Evolutionary conservation across 352 stramenopile genomes (phyloP), one percentile per base, ranked within the genome.

Genomic region (Globisporangium mamillatum): DNA sequence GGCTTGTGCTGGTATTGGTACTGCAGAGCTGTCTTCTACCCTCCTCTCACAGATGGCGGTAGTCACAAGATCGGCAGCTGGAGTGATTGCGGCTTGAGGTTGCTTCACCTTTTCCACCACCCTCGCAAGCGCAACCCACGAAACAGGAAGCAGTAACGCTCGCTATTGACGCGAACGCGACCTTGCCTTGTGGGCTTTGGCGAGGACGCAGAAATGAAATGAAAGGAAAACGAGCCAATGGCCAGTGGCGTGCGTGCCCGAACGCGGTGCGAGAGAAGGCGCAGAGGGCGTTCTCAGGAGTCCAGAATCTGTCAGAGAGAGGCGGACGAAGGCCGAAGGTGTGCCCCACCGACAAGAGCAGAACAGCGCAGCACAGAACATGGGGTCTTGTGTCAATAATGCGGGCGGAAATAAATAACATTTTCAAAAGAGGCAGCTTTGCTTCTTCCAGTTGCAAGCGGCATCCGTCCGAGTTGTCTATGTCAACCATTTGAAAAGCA

Each of bases 221-320:
- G 29, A 32, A 32, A 32, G 4, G 16, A 41, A 59, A 59, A 27
- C 36, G 36, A 44, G 38, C 38, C 38, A 46, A 46, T n/a, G 18
- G 18, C 5, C 18, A 46, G 27, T 46, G 44, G 60, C 44, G 25
- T 57, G 60, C 44, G 25, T 56, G n/a, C 24, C 22, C 9, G 22
- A 18, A 27, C n/a, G 52, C 7, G 22, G 10, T 34, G 52, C 20
- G 53, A 59, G 54, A 52, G 44, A 52, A 52, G 20, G 44, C 22
- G 44, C 9, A 34, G 34, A 16, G 25, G 29, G 60, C 22, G 60
- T 65, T 65, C 60, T 65, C 60, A 65, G 60, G 60, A 65, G 44
- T 29, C 27, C 60, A 54, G 60, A 65, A 50, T 3, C 27, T 57
- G 60, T 65, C 60, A 65, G 22, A 14, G 25, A 56, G 60, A 56